phyloP scores from a whole-genome alignment of 805 yeast species.

The Metschnikowia kofuensis region DNA sequence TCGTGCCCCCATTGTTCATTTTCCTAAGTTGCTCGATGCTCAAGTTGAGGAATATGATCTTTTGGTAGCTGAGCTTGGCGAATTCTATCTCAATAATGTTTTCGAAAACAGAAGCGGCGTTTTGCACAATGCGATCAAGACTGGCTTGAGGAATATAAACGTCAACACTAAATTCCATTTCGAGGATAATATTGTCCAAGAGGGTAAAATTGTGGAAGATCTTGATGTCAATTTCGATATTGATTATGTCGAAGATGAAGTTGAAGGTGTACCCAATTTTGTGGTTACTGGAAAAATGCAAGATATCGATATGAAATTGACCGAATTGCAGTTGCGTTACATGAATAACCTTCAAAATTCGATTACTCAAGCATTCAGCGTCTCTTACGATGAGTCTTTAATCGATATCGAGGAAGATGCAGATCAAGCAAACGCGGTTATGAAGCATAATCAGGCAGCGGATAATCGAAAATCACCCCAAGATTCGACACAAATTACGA shows the following conservation, averaged over 20 bases:
- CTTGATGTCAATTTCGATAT: slow-evolving; percentile 62
- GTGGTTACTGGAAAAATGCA: slow-evolving; percentile 56
- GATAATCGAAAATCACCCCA: not conserved
- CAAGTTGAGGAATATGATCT: slow-evolving; percentile 47
- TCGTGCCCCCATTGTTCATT: slow-evolving; percentile 78
- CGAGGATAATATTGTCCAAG: slow-evolving; percentile 44
- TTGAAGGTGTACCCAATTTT: slow-evolving; percentile 44
- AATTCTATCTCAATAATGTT: slow-evolving; percentile 64
- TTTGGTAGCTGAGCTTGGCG: slow-evolving; percentile 76
- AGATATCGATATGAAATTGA: slow-evolving; percentile 59
- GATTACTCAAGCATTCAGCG: slow-evolving; percentile 52
- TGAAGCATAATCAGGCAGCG: slow-evolving; percentile 21
- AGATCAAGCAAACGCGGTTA: slow-evolving; percentile 54
- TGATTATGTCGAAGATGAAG: slow-evolving; percentile 47
- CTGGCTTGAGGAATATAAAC: slow-evolving; percentile 72
- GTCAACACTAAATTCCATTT: slow-evolving; percentile 61
- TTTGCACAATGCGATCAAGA: slow-evolving; percentile 52
- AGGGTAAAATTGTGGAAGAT: slow-evolving; percentile 61
- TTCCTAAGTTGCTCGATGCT: slow-evolving; percentile 57
- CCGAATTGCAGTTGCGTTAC: slow-evolving; percentile 69
- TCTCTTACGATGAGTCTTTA: slow-evolving; percentile 36
- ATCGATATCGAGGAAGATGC: slow-evolving; percentile 64
- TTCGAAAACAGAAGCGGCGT: slow-evolving; percentile 36
- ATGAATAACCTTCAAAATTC: slow-evolving; percentile 54
- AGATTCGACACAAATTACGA: not conserved